These are phyloP conservation scores for Psidium guajava DNA, from an alignment of 345 rosid species.

Conservation along the genomic window DNA sequence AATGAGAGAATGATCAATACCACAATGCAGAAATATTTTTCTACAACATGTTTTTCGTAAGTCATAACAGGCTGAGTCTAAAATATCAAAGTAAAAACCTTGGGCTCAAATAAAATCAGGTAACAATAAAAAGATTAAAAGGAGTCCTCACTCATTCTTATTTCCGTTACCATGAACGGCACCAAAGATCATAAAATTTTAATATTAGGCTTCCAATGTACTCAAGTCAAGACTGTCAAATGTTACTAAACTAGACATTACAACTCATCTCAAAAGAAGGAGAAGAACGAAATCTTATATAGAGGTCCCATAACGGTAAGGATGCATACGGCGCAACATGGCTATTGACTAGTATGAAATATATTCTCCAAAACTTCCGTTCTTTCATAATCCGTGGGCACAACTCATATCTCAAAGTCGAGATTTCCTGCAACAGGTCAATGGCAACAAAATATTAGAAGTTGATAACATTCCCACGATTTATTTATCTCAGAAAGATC, in stretches of 20 bases:
- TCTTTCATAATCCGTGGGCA: conserved; percentile 59
- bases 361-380: conserved; percentile 63
- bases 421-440: conserved; percentile 34
- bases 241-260: background rate
- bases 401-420: conserved; percentile 49
- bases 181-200: background rate
- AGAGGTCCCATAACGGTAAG: background rate
- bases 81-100: background rate
- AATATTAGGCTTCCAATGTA: background rate
- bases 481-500: background rate
- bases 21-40: background rate
- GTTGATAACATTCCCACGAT: background rate
- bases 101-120: background rate
- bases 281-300: background rate
- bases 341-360: conserved; percentile 44
- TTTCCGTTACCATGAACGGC: background rate
- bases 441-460: background rate
- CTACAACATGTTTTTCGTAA: background rate
- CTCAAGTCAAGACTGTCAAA: background rate
- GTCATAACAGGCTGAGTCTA: background rate
- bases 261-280: background rate
- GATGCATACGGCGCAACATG: conserved; percentile 38
- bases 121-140: background rate
- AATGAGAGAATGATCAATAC: background rate
- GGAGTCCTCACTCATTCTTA: background rate